Conservation (phyloP, 1,284 basidiomycete genomes). For the Somion occarium region DNA sequence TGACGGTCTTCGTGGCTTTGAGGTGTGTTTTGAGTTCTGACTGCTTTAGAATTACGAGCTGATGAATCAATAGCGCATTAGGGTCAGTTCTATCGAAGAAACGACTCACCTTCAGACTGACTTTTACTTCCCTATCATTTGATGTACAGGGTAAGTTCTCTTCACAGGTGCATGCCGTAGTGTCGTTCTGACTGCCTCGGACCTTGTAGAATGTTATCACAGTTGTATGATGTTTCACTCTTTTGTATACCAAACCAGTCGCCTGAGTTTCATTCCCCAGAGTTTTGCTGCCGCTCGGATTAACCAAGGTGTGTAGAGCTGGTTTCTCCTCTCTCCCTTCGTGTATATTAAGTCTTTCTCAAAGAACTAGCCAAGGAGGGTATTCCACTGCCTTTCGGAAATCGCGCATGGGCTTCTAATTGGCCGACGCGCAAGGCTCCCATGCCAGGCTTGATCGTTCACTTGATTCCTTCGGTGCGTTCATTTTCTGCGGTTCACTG, state of each 20-base stretch:
- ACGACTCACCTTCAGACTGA: not conserved
- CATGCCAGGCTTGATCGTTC: slow-evolving; percentile 52
- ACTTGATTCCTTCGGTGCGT: slow-evolving; percentile 50
- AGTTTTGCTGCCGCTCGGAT: slow-evolving; percentile 18
- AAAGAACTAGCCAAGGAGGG: slow-evolving; percentile 51
- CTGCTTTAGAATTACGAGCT: not conserved
- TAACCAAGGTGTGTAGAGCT: slow-evolving; percentile 12
- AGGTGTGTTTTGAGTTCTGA: slow-evolving; percentile 8
- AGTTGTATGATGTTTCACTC: slow-evolving; percentile 9
- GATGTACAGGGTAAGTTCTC: too few species aligned
- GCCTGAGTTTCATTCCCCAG: slow-evolving; percentile 1
- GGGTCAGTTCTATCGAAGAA: slow-evolving; percentile 4
- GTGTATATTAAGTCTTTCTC: not conserved
- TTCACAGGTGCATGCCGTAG: not conserved
- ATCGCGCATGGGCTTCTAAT: slow-evolving; percentile 61
- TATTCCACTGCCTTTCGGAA: slow-evolving; percentile 52
- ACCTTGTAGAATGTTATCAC: slow-evolving; percentile 14
- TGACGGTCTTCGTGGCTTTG: slow-evolving; percentile 55
- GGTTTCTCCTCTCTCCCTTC: not conserved
- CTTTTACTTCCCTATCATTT: too few species aligned
- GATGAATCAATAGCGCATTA: slow-evolving; percentile 9
- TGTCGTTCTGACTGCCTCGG: not conserved
- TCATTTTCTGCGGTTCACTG: slow-evolving; percentile 24
- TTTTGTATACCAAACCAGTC: not conserved
- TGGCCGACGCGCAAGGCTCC: slow-evolving; percentile 61